Conservation (phyloP, 2,329 filamentous ascomycete genomes). For the Arthrobotrys pseudoclavata region DNA sequence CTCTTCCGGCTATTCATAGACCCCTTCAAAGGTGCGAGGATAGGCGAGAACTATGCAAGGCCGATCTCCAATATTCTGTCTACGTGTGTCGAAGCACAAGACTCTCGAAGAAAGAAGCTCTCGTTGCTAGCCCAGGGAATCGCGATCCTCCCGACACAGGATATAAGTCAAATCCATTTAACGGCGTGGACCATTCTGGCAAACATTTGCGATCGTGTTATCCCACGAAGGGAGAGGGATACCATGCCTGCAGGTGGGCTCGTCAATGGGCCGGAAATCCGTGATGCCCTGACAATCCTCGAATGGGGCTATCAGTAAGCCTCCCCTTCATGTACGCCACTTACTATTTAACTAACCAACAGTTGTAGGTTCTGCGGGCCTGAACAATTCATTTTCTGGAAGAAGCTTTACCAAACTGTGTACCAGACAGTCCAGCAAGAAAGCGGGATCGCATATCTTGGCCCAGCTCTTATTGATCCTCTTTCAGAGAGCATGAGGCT, state of each 20-base stretch:
- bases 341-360: neutral
- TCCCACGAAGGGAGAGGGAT: constrained; percentile 65
- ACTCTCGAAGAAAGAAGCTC: constrained; percentile 64
- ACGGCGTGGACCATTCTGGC: constrained; percentile 70
- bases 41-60: constrained; percentile 67
- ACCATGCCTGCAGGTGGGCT: constrained; percentile 68
- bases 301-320: constrained; percentile 70
- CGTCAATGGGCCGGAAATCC: constrained; percentile 76
- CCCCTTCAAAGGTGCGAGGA: constrained; percentile 68
- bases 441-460: constrained; percentile 52
- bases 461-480: constrained; percentile 50
- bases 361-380: constrained; percentile 26
- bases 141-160: constrained; percentile 70
- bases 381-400: constrained; percentile 42
- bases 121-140: constrained; percentile 66
- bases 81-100: constrained; percentile 62
- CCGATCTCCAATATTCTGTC: constrained; percentile 61
- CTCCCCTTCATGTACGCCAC: too few species aligned
- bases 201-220: constrained; percentile 67
- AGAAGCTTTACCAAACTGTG: constrained; percentile 28
- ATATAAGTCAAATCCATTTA: constrained; percentile 68
- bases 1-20: constrained; percentile 75
- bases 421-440: constrained; percentile 37
- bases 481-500: constrained; percentile 44
- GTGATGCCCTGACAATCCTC: constrained; percentile 77